These are phyloP conservation scores for Acarospora socialis DNA, from an alignment of 2,329 filamentous ascomycete genomes.

Conservation along the genomic window DNA sequence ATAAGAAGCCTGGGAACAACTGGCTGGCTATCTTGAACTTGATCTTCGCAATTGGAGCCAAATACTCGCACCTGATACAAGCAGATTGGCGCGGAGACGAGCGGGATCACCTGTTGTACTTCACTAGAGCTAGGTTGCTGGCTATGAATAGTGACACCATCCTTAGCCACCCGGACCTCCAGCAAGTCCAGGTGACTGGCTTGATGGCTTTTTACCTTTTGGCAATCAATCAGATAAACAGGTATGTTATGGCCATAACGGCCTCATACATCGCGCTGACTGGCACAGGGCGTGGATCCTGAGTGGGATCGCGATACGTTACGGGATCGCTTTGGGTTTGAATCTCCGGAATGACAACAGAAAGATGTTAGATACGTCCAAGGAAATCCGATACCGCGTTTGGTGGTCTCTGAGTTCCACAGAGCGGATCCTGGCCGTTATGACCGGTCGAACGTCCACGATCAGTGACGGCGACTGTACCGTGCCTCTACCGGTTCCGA, in stretches of 20 bases:
- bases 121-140: slow-evolving; percentile 22
- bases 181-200: slow-evolving; percentile 24
- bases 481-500: slow-evolving; percentile 20
- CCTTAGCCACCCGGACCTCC: slow-evolving; percentile 21
- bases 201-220: slow-evolving; percentile 27
- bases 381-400: slow-evolving; percentile 22
- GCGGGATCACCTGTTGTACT: slow-evolving; percentile 24
- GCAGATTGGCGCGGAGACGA: slow-evolving; percentile 16
- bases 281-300: slow-evolving; percentile 24
- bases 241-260: slow-evolving; percentile 18
- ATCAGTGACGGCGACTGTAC: slow-evolving; percentile 19
- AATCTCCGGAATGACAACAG: slow-evolving; percentile 23
- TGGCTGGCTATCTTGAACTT: slow-evolving; percentile 27
- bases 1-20: slow-evolving; percentile 9
- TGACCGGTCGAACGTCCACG: slow-evolving; percentile 25
- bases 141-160: slow-evolving; percentile 18
- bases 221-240: slow-evolving; percentile 25
- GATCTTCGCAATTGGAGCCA: slow-evolving; percentile 28
- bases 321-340: slow-evolving; percentile 23
- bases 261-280: neutral
- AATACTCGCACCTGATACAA: slow-evolving; percentile 20
- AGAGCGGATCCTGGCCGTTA: slow-evolving; percentile 22
- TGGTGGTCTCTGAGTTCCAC: slow-evolving; percentile 28
- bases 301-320: slow-evolving; percentile 23
- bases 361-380: slow-evolving; percentile 15